phyloP scores from a whole-genome alignment of 306 rosid genomes.

The Quercus bicolor region DNA sequence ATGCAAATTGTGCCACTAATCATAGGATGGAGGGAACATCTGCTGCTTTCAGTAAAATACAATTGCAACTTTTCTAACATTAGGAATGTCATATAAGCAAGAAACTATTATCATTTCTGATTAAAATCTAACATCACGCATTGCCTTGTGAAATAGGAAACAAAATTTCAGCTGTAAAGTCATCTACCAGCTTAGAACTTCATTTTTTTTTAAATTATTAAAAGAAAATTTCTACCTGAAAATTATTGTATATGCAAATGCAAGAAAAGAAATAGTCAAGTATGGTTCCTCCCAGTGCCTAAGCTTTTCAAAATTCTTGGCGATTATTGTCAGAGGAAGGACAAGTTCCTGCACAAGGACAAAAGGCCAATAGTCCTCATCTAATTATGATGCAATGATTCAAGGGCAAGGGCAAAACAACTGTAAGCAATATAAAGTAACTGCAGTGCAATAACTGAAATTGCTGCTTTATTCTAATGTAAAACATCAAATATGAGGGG shows the following conservation, averaged over 20 bases:
- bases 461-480: neutral
- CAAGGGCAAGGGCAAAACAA: neutral
- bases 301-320: conserved; percentile 62
- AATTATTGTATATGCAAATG: conserved; percentile 52
- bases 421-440: neutral
- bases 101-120: too few species aligned
- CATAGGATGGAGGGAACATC: neutral
- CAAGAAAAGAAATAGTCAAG: conserved; percentile 76
- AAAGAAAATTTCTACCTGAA: conserved; percentile 50
- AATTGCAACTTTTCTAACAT: neutral
- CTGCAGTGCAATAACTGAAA: neutral
- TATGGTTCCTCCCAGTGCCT: conserved; percentile 91
- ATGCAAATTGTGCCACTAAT: neutral
- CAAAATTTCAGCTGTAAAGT: neutral
- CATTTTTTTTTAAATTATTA: too few species aligned
- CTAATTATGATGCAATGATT: conserved; percentile 2
- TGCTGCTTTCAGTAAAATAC: neutral
- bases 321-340: conserved; percentile 56
- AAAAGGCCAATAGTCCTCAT: conserved; percentile 6
- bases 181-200: neutral
- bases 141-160: neutral
- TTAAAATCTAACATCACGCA: neutral
- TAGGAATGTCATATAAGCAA: neutral
- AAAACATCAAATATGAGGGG: neutral
- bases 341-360: conserved; percentile 71